Evolutionary conservation across 2,329 filamentous ascomycete genomes (phyloP), one percentile per base, ranked within the genome.

Genomic region (Neopestalotiopsis sp.): DNA sequence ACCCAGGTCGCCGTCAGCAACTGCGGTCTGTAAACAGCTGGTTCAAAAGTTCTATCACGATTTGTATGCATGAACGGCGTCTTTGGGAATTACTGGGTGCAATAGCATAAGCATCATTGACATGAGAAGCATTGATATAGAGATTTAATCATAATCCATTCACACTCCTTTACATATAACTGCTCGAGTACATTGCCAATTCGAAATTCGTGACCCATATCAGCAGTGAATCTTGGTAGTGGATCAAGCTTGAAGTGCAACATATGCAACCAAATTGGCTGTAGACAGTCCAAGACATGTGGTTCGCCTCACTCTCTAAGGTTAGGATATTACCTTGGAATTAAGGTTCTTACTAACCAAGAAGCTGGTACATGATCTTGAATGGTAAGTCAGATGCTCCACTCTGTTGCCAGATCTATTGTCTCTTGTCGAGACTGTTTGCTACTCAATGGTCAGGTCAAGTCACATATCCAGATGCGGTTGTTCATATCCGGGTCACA

Each of bases 1-100:
- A 76, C 74, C 40, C 81, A 86, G 79, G 83, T 88, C 57, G 78
- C 73, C 30, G 68, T 74, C 56, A 80, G 74, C 71, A 78, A 79
- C 73, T 91, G 89, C 75, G 80, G 79, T 20, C 67, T 82, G 70
- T 80, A 72, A 72, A 66, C 40, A 24, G 7, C 30, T 14, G 13
- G 7, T 14, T 9, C 17, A 13, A n/a, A 59, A 30, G 17, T 49
- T 10, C 28, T 28, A 17, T 20, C 24, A 40, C 5, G 32, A 40
- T 6, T 40, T 40, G n/a, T 38, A 34, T 62, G 59, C 30, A 62
- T 62, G 30, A 17, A 30, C 59, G 61, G 38, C 40, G 38, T 64
- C 20, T 42, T 32, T 28, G 59, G 61, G 34, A 64, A 53, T 53
- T 53, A n/a, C 32, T 10, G 24, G 61, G n/a, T 24, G 34, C 34